These are phyloP conservation scores for Tolypocladium capitatum DNA, from an alignment of 2,329 filamentous ascomycete genomes.

Conservation along the genomic window DNA sequence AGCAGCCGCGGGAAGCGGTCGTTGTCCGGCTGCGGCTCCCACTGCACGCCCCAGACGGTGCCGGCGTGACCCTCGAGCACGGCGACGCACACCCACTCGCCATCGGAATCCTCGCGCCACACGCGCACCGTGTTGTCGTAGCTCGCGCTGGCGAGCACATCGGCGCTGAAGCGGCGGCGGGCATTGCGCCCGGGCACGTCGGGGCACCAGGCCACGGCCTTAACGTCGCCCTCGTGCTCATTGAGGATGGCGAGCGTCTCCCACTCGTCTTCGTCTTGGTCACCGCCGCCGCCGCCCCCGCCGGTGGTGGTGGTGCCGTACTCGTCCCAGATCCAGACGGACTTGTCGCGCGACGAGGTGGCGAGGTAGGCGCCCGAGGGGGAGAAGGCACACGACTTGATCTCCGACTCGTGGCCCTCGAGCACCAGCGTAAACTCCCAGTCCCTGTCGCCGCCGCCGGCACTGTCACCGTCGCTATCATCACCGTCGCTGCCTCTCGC, in stretches of 20 bases:
- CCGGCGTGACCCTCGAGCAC: constrained; percentile 67
- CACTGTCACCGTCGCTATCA: constrained; percentile 25
- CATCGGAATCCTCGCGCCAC: constrained; percentile 79
- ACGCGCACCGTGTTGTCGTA: constrained; percentile 87
- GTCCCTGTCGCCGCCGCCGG: constrained; percentile 55
- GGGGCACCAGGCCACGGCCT: constrained; percentile 85
- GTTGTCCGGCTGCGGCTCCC: constrained; percentile 35
- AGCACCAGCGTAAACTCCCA: constrained; percentile 89
- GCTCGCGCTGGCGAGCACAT: constrained; percentile 77
- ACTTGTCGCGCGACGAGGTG: constrained; percentile 85
- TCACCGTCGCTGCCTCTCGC: constrained; percentile 32
- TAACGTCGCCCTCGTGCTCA: constrained; percentile 92
- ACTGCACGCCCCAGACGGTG: constrained; percentile 85
- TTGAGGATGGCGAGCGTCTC: constrained; percentile 91
- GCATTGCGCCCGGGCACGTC: constrained; percentile 38
- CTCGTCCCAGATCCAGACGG: constrained; percentile 98
- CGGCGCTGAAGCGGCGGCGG: constrained; percentile 38
- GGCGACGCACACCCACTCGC: constrained; percentile 82
- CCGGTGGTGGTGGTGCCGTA: neutral
- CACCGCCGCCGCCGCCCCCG: constrained; percentile 40
- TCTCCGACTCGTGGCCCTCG: constrained; percentile 90
- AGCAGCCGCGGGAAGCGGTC: constrained; percentile 49
- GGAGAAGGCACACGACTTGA: constrained; percentile 67
- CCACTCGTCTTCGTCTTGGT: constrained; percentile 80
- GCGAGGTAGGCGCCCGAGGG: constrained; percentile 68